Base-by-base conservation (phyloP, 768 basidiomycete genomes). In the Pholiota conissans region DNA sequence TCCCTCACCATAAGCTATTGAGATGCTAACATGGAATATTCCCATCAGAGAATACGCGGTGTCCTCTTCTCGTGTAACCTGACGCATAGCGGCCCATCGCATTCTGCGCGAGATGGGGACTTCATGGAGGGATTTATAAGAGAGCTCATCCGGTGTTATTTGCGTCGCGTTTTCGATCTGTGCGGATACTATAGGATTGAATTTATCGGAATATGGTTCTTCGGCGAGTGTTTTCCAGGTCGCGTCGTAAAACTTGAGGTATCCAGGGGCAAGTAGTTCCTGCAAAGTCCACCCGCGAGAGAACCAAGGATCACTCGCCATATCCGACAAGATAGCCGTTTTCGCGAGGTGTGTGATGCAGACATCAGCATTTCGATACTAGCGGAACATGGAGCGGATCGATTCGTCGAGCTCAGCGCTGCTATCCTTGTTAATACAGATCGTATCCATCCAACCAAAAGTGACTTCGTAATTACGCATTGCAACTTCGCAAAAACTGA, bases 281-380 rank as follows among this genome's bases (percentile, higher is more conserved):
- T 52, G 49, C 5, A 52, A 22, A 16, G 49, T 52, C 56, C 56
- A 57, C 14, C 40, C 56, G 9, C 56, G 27, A 6, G 52, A 42
- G 28, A 53, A 53, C 52, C 52, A 53, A 10, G 27, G 37, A 18
- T 53, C 52, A 11, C 13, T 9, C 10, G 37, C 26, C 52, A 53
- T 52, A 37, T 53, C 37, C 3, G n/a, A 3, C 2, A 39, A 18
- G 37, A 18, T n/a, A 6, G 4, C n/a, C 6, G 50, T 52, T 16
- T 34, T 35, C n/a, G 30, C 22, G 16, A 39, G 50, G n/a, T 52
- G 30, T 30, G 18, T n/a, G n/a, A n/a, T n/a, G n/a, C n/a, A n/a
- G n/a, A n/a, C n/a, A n/a, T n/a, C n/a, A n/a, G n/a, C n/a, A 49
- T 49, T 49, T 11, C 27, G 47, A 9, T 28, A 49, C 47, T 27